These are phyloP conservation scores for Tricholoma furcatifolium DNA, from an alignment of 768 basidiomycete genomes.

Conservation along the genomic window DNA sequence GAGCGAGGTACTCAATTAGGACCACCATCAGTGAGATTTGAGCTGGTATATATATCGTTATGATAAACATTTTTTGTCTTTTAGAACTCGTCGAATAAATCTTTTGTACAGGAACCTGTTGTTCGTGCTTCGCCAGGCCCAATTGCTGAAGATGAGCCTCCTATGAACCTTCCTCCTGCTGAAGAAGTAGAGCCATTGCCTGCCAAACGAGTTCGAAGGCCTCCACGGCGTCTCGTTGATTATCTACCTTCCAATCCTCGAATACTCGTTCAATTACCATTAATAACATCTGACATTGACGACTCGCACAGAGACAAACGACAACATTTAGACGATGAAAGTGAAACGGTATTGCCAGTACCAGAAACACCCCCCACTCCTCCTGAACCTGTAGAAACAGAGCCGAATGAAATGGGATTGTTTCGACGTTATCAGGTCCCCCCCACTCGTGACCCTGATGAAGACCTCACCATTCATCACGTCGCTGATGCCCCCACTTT, in stretches of 20 bases:
- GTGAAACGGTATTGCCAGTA: background rate
- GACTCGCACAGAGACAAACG: background rate
- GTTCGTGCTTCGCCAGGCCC: too few relatives aligned
- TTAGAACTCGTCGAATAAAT: too few relatives aligned
- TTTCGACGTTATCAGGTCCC: background rate
- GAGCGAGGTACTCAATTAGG: background rate
- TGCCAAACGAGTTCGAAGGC: background rate
- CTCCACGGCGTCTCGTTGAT: background rate
- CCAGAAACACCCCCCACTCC: background rate
- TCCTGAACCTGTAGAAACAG: background rate
- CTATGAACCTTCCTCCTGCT: background rate
- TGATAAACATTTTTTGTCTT: too few relatives aligned
- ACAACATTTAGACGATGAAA: too few relatives aligned
- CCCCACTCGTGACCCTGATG: background rate
- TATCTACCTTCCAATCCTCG: background rate
- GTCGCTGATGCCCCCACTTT: background rate
- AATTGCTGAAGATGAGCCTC: background rate
- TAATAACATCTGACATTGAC: background rate
- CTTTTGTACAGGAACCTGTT: too few relatives aligned
- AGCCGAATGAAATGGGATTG: background rate
- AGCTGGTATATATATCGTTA: too few relatives aligned
- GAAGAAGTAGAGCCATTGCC: background rate
- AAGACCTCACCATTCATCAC: background rate
- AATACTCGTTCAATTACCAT: background rate
- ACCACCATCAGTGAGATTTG: background rate